Conservation (phyloP, 2,329 filamentous ascomycete species). For the Orbilia javanica region DNA sequence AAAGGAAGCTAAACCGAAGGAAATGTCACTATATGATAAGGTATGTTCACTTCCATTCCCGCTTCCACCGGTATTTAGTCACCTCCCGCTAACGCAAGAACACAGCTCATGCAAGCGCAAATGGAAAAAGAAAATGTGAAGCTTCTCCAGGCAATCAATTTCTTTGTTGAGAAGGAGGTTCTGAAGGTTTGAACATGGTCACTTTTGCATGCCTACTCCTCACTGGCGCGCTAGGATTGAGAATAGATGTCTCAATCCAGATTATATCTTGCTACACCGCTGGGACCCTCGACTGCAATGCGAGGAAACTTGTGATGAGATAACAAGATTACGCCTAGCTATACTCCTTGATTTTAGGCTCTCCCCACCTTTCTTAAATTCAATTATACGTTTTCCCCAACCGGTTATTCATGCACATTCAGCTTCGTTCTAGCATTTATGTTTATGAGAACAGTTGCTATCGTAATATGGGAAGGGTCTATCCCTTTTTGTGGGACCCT, state of each 20-base stretch:
- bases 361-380: neutral
- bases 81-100: conserved; percentile 12
- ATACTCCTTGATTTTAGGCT: neutral
- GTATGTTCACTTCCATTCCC: conserved; percentile 11
- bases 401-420: neutral
- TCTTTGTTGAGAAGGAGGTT: conserved; percentile 50
- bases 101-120: conserved; percentile 54
- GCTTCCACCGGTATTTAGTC: neutral
- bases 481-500: neutral
- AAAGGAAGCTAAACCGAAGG: conserved; percentile 51
- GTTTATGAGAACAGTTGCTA: conserved; percentile 22
- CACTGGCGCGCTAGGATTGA: neutral
- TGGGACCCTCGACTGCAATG: neutral
- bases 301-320: neutral
- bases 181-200: conserved; percentile 37
- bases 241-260: neutral
- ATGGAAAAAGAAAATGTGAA: conserved; percentile 58
- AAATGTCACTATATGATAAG: conserved; percentile 51
- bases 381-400: conserved; percentile 8
- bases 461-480: neutral
- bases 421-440: conserved; percentile 4
- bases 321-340: neutral
- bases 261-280: neutral
- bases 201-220: neutral
- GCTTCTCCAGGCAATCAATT: conserved; percentile 52